Base-by-base conservation (phyloP, 306 rosid species). In the Castanospermum australe region DNA sequence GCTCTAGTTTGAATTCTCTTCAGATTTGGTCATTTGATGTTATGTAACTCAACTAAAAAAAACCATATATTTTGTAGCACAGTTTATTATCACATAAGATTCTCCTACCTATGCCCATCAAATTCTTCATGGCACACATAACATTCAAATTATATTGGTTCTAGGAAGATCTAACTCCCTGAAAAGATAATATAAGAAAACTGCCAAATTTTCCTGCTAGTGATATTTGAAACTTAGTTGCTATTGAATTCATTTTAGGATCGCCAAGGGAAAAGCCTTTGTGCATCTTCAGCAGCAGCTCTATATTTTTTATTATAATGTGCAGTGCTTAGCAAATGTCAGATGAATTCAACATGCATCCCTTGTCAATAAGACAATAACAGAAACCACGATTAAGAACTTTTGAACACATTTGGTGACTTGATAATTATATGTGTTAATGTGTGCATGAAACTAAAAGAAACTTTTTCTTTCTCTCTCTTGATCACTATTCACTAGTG, bases 341-440 rank as follows among this genome's bases (percentile, higher is more conserved):
- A 17, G 5, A 25, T 39, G 60, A 32, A 15, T 60, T 14, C 32
- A 59, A 60, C 44, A 69, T 69, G 41, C 42, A 60, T 50, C 25
- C 22, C 11, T 60, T 48, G 44, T 41, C 47, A 17, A 36, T 54
- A 28, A n/a, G 15, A 14, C 17, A 71, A 79, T 21, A 61, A 36
- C 57, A 71, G 48, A 81, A 75, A 33, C 67, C 17, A 47, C 41
- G 48, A 75, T 59, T 44, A 47, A 75, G 64, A 81, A n/a, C 55
- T 45, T 75, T 2, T 35, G 6, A 59, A 60, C 73, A 75, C 14
- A 68, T 17, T 47, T 20, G 22, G 6, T 45, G 57, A 71, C 15
- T 14, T 52, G 41, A 11, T 65, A 51, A 67, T 44, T 67, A 13
- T 9, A 66, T 5, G 24, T 15, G 48, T 25, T 17, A 5, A 21